Evolutionary conservation across 805 yeast genomes (phyloP).

Genomic region (Starmerella stellata): DNA sequence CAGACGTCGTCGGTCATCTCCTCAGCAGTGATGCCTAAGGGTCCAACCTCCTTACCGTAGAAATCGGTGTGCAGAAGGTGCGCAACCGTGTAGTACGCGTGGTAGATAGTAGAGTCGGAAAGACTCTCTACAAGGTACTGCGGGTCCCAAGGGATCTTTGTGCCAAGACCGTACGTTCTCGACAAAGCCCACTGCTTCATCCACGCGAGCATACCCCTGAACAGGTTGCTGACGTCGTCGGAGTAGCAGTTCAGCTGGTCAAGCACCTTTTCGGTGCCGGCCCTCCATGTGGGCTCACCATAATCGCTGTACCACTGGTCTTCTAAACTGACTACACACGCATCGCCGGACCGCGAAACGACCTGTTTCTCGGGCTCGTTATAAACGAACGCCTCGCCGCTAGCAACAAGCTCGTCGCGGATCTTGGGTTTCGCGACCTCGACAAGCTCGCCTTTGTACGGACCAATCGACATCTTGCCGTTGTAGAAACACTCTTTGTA

Average conservation of each 20-base stretch:
- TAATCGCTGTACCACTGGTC: conserved; percentile 98
- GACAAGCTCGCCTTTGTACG: conserved; percentile 74
- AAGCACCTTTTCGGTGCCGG: conserved; percentile 62
- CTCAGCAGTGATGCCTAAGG: conserved; percentile 55
- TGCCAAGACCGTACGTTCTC: conserved; percentile 90
- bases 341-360: conserved; percentile 89
- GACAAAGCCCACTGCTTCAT: conserved; percentile 96
- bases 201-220: conserved; percentile 91
- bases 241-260: conserved; percentile 58
- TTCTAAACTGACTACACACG: conserved; percentile 88
- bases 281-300: conserved; percentile 86
- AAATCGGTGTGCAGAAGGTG: conserved; percentile 74
- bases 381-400: conserved; percentile 72
- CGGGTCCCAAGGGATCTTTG: conserved; percentile 92
- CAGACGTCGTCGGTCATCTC: conserved; percentile 85
- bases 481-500: conserved; percentile 93
- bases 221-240: conserved; percentile 73
- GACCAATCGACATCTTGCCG: conserved; percentile 65
- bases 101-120: conserved; percentile 90
- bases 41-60: conserved; percentile 61
- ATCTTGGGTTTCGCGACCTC: conserved; percentile 80
- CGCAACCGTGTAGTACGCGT: conserved; percentile 80
- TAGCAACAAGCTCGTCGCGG: conserved; percentile 58
- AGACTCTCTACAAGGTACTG: conserved; percentile 82
- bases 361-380: conserved; percentile 86